Evolutionary conservation across 352 stramenopile genomes (phyloP).

Genomic region (Globisporangium recalcitrans): DNA sequence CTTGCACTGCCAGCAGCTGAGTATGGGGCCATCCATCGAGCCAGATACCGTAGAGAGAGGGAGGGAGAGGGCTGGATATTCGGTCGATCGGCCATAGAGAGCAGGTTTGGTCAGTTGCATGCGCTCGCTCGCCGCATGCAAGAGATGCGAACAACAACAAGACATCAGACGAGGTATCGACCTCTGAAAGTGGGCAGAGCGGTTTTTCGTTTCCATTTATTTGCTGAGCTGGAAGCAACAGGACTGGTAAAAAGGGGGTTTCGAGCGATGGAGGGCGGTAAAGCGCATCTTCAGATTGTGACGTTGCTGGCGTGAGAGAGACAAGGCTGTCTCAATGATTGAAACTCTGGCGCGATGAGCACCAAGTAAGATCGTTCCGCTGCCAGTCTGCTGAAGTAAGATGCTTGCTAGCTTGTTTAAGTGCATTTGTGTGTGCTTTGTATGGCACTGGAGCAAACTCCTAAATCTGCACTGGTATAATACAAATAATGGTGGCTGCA

Average conservation of each 20-base stretch:
- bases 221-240: no score
- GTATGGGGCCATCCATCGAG: neutral
- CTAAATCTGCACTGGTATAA: neutral
- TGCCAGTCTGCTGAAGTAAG: neutral
- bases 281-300: neutral
- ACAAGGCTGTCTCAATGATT: slow-evolving; percentile 1
- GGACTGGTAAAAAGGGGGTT: no score
- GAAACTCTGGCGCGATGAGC: neutral
- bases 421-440: neutral
- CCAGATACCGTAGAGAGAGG: neutral
- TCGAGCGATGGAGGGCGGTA: neutral
- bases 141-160: neutral
- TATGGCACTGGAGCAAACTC: neutral
- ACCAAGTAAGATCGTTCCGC: neutral
- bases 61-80: no score
- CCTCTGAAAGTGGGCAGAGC: neutral
- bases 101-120: neutral
- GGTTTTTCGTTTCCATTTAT: neutral
- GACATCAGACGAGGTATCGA: neutral
- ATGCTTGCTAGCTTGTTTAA: neutral
- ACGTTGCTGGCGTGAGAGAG: slow-evolving; percentile 5
- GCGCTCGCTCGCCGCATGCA: neutral
- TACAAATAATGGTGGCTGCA: neutral
- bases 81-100: slow-evolving; percentile 4
- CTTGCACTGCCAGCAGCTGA: neutral